Evolutionary conservation across 352 stramenopile genomes (phyloP).

Genomic region (Pythium oligandrum): DNA sequence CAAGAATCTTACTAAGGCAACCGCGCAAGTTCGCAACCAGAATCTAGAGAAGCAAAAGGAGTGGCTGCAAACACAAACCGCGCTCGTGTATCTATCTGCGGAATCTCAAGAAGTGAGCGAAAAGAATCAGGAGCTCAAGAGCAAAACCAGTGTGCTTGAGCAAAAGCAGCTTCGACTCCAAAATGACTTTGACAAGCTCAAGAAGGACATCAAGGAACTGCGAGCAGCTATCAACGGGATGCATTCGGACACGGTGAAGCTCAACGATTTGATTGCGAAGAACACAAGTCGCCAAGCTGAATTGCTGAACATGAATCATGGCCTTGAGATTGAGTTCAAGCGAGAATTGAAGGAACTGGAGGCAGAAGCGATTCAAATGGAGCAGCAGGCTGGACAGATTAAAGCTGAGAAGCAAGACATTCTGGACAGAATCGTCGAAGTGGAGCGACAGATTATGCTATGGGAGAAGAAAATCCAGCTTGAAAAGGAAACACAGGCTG

Average conservation of each 20-base stretch:
- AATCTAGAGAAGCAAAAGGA: slow-evolving; percentile 83
- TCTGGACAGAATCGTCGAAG: slow-evolving; percentile 87
- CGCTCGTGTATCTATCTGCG: slow-evolving; percentile 81
- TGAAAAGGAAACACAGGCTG: slow-evolving; percentile 94
- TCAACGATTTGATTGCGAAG: slow-evolving; percentile 92
- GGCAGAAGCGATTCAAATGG: slow-evolving; percentile 58
- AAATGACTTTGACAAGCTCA: slow-evolving; percentile 73
- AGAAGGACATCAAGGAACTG: slow-evolving; percentile 83
- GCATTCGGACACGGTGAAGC: slow-evolving; percentile 88
- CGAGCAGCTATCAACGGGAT: slow-evolving; percentile 62
- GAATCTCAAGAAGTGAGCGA: slow-evolving; percentile 88
- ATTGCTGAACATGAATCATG: slow-evolving; percentile 84
- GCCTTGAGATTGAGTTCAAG: slow-evolving; percentile 89
- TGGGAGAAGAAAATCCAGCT: slow-evolving; percentile 97
- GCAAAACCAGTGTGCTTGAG: slow-evolving; percentile 84
- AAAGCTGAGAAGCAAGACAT: slow-evolving; percentile 85
- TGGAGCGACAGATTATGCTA: slow-evolving; percentile 90
- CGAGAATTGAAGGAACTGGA: slow-evolving; percentile 91
- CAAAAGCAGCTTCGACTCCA: slow-evolving; percentile 89
- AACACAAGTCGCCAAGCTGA: slow-evolving; percentile 77
- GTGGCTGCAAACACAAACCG: slow-evolving; percentile 90
- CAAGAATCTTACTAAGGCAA: slow-evolving; percentile 90
- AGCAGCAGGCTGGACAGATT: slow-evolving; percentile 66
- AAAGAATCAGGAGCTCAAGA: slow-evolving; percentile 88
- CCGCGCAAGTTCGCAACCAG: slow-evolving; percentile 50